Base-by-base conservation (phyloP, 305 asterid genomes). In the Striga hermonthica region DNA sequence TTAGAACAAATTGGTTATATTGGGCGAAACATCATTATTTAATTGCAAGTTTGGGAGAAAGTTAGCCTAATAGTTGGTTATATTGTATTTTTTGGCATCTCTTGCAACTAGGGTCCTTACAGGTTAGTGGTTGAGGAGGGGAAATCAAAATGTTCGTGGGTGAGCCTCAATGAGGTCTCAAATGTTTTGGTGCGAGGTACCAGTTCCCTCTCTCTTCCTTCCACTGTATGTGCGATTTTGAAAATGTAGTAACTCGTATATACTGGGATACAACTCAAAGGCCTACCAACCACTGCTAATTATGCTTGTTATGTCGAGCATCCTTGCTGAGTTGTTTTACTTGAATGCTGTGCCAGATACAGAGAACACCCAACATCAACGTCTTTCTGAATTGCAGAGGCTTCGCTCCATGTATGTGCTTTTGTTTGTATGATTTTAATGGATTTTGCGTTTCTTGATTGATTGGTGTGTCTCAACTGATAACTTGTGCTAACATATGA, bases 61-160 rank as follows among this genome's bases (percentile, higher is more conserved):
- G 52, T 55, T 53, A 50, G 59, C 59, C 70, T 76, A 36, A 69
- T 65, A 36, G 50, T 14, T 53, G 44, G 16, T 10, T 70, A 12
- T 62, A 62, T 69, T n/a, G 13, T 53, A 6, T 22, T 65, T 47
- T 56, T 68, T 64, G 50, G 72, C 58, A 58, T 67, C 38, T 78
- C 69, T 38, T 75, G 47, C 69, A 66, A 72, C 72, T 78, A 93
- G 99, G 99, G 92, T 70, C 99, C 99, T 62, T 93, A 84, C 84
- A 84, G 95, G 74, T 79, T 90, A 83, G 97, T 93, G 65, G 97
- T 94, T 0, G 97, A 93, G 76, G 97, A 90, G 83, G 99, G 99
- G n/a, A 93, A 88, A 75, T 86, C 99, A 11, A 90, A 88, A 75
- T 86, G 95, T 84, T 87, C 96, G 5, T 83, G 96, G 95, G 96